Conservation (phyloP, 2,329 filamentous ascomycete species). For the Colletotrichum liriopes region DNA sequence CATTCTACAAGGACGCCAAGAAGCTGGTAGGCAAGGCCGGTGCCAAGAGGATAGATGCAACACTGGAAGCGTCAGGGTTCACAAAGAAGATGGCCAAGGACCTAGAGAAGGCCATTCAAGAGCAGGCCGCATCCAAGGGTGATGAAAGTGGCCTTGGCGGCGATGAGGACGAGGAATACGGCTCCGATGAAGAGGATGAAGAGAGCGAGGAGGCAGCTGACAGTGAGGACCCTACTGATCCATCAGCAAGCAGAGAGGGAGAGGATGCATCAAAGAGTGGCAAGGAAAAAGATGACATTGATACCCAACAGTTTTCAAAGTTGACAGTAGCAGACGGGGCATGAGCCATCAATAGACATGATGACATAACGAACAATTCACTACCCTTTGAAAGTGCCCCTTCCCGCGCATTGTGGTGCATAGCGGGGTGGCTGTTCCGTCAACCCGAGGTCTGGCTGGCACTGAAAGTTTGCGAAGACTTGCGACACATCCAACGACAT, state of each 20-base stretch:
- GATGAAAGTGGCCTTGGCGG: constrained; percentile 54
- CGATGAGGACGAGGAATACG: constrained; percentile 52
- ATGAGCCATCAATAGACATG: constrained; percentile 12
- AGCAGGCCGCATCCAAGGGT: constrained; percentile 72
- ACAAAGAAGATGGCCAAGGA: constrained; percentile 98
- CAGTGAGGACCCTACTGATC: constrained; percentile 42
- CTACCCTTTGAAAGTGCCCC: neutral
- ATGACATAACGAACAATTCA: neutral
- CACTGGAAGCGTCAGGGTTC: constrained; percentile 93
- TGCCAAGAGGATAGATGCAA: constrained; percentile 82
- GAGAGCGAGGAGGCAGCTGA: constrained; percentile 49
- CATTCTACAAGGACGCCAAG: constrained; percentile 87
- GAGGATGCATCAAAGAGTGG: constrained; percentile 43
- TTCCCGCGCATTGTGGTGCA: too few species aligned
- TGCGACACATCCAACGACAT: neutral
- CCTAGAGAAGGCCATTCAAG: constrained; percentile 89
- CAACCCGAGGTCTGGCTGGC: neutral
- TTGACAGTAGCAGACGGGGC: constrained; percentile 34
- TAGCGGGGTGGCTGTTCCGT: neutral
- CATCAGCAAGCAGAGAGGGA: constrained; percentile 37
- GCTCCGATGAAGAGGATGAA: constrained; percentile 46
- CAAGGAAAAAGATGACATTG: constrained; percentile 47
- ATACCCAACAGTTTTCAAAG: constrained; percentile 43
- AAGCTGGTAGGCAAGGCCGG: constrained; percentile 79
- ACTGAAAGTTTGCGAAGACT: neutral